These are phyloP conservation scores for Sporobolomyces roseus DNA, from an alignment of 768 basidiomycete genomes.

Conservation along the genomic window DNA sequence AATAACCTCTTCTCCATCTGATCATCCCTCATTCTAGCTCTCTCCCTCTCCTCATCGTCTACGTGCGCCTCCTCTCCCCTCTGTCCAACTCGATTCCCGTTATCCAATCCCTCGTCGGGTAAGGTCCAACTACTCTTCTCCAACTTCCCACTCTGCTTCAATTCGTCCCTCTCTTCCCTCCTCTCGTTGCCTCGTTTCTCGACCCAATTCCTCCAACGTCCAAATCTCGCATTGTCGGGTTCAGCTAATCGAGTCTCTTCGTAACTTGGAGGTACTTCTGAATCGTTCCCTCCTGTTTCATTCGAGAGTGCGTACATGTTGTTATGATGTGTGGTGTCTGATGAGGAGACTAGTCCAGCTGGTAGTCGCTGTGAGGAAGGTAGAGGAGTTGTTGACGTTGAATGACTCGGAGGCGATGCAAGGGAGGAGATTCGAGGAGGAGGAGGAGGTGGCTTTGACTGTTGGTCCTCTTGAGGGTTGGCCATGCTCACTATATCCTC, in stretches of 20 bases:
- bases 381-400: no score
- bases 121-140: slow-evolving; percentile 15
- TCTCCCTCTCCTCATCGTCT: no score
- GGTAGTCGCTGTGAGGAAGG: no score
- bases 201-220: slow-evolving; percentile 22
- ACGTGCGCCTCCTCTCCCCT: no score
- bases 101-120: neutral
- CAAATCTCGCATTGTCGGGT: slow-evolving; percentile 13
- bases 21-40: neutral
- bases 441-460: neutral
- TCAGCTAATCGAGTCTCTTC: neutral
- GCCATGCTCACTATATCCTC: neutral
- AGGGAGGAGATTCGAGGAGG: neutral
- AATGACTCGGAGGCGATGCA: no score
- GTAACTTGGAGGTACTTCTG: slow-evolving; percentile 30
- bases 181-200: slow-evolving; percentile 21
- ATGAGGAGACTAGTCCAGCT: no score
- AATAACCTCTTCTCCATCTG: slow-evolving; percentile 3
- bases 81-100: neutral
- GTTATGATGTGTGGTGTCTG: no score
- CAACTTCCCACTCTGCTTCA: neutral
- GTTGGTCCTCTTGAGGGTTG: neutral
- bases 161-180: neutral
- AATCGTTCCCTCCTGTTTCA: neutral
- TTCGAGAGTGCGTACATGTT: no score